These are phyloP conservation scores for Bothriochloa decipiens DNA, from an alignment of 176 grass and related monocot genomes.

Conservation along the genomic window DNA sequence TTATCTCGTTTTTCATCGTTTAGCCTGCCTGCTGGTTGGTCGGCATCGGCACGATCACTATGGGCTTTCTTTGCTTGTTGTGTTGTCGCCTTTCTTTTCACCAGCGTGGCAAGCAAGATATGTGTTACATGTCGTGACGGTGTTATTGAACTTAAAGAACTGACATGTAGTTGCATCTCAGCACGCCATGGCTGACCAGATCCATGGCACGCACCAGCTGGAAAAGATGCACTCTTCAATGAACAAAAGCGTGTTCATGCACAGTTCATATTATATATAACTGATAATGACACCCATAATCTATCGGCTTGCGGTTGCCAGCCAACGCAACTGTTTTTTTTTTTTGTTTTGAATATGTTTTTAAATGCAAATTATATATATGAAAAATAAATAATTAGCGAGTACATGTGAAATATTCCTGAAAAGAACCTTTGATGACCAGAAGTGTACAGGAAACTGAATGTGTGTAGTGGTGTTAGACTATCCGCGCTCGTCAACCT, in stretches of 20 bases:
- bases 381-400: neutral
- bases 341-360: neutral
- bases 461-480: no score
- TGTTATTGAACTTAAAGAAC: neutral
- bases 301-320: neutral
- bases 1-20: neutral
- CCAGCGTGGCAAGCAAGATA: neutral
- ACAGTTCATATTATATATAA: neutral
- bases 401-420: neutral
- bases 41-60: neutral
- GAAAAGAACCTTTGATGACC: neutral
- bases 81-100: neutral
- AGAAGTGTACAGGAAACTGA: neutral
- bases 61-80: slow-evolving; percentile 3
- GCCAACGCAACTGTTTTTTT: no score
- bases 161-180: neutral
- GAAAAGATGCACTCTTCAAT: slow-evolving; percentile 10
- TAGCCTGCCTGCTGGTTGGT: neutral
- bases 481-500: no score
- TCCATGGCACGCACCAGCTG: slow-evolving; percentile 9
- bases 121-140: neutral
- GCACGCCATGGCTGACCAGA: neutral
- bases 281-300: neutral
- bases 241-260: neutral
- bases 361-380: neutral